These are phyloP conservation scores for Canariomyces notabilis DNA, from an alignment of 2,329 filamentous ascomycete species.

Conservation along the genomic window DNA sequence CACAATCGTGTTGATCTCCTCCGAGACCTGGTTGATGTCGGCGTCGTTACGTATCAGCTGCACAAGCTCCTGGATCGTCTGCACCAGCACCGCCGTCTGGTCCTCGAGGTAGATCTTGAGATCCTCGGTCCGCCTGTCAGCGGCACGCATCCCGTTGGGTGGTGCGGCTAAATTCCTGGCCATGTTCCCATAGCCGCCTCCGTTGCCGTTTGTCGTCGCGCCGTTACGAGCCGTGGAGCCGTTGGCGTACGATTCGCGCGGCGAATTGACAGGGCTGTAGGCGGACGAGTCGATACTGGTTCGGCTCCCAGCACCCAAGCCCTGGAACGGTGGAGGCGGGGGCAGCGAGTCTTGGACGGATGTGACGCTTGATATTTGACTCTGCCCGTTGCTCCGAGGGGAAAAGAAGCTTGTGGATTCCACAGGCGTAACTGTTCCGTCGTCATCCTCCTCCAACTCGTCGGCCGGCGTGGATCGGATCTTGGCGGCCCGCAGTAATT, in stretches of 20 bases:
- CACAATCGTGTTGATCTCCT: slow-evolving; percentile 66
- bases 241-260: slow-evolving; percentile 50
- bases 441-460: slow-evolving; percentile 74
- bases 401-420: slow-evolving; percentile 67
- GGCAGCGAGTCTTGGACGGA: slow-evolving; percentile 40
- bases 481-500: slow-evolving; percentile 78
- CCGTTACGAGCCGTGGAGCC: slow-evolving; percentile 21
- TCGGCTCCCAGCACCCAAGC: slow-evolving; percentile 46
- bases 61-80: slow-evolving; percentile 78
- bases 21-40: slow-evolving; percentile 58
- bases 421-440: slow-evolving; percentile 59
- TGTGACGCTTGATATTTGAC: slow-evolving; percentile 27
- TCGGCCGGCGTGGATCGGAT: slow-evolving; percentile 69
- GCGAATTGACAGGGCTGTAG: slow-evolving; percentile 69
- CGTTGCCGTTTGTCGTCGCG: slow-evolving; percentile 31
- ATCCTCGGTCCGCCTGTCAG: slow-evolving; percentile 43
- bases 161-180: slow-evolving; percentile 33
- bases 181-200: slow-evolving; percentile 33
- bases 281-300: slow-evolving; percentile 65
- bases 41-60: slow-evolving; percentile 63
- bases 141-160: slow-evolving; percentile 35
- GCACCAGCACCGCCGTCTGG: slow-evolving; percentile 72
- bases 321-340: slow-evolving; percentile 53
- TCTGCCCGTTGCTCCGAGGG: slow-evolving; percentile 42
- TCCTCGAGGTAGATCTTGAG: slow-evolving; percentile 73